Base-by-base conservation (phyloP, 768 basidiomycete species). In the Collybia mongolica region DNA sequence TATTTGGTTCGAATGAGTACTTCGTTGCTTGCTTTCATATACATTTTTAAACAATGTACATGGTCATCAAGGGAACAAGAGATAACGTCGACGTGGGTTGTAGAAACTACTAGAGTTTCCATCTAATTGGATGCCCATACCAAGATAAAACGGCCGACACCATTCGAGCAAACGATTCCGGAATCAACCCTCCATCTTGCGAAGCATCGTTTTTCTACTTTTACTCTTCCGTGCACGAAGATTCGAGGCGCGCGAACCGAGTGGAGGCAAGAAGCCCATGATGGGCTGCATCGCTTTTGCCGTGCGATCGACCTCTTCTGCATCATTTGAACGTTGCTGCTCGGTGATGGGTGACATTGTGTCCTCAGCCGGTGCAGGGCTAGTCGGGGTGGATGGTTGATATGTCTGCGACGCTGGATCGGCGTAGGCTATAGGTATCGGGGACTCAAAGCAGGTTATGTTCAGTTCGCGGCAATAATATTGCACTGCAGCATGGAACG, bases 401-500 rank as follows among this genome's bases (percentile, higher is more conserved):
- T 60, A 64, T 5, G 48, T 57, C 23, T 60, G 53, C 15, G 65
- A 66, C 15, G 62, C 56, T 0, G 68, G 61, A 44, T 75, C 68
- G 48, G 62, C 66, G 58, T 73, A 82, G 37, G 76, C 71, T 55
- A 92, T 60, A 9, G 89, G 88, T 45, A 84, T 67, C 14, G 83
- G 72, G 2, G 88, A 75, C 58, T 81, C 76, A 65, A 72, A 73
- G 54, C 79, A 82, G 18, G 70, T 70, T 58, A 91, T 89, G 28
- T 80, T 84, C 7, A 90, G 77, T 60, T 88, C 80, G 47, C 74
- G 79, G 59, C 80, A 86, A 64, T 84, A 90, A 57, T 83, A 77
- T 57, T 88, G 81, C 18, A 83, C 83, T 1, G 90, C 89, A 7
- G 86, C 86, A 60, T 89, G 81, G 72, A 92, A 92, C 2, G 88